Base-by-base conservation (phyloP, 768 basidiomycete genomes). In the Hygrophoropsis aurantiaca region DNA sequence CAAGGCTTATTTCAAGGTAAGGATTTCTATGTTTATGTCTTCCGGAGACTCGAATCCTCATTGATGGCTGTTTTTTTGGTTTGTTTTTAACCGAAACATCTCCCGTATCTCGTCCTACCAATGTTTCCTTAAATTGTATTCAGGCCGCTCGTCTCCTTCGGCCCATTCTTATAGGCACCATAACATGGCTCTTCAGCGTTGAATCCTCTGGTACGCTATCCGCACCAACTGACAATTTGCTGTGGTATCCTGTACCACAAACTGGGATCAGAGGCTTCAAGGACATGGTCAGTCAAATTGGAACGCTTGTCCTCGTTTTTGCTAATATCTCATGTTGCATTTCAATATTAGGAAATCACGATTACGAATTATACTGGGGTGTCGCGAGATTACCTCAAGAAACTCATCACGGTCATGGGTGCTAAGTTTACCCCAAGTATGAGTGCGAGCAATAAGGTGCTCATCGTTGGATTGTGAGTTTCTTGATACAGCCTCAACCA, bases 311-410 rank as follows among this genome's bases (percentile, higher is more conserved):
- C 45, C 40, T 8, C 44, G 3, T 18, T 27, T 21, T 47, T 32
- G 26, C 42, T 42, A 15, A 42, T 23, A 26, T n/a, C n/a, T n/a
- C n/a, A n/a, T n/a, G n/a, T n/a, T n/a, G n/a, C n/a, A n/a, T n/a
- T n/a, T n/a, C n/a, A n/a, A n/a, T 42, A 41, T 2, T 50, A 92
- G 88, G 74, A 80, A 54, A 83, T 95, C 45, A 89, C 92, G 0
- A 74, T 95, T 1, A 92, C 92, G 0, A 94, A 94, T 59, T 95
- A 94, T 61, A 87, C 89, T 0, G 93, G 94, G 2, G 82, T 85
- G 30, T 78, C 88, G 5, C 77, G 93, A 2, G 93, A 95, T 43
- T 94, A 94, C 58, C 74, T 97, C 42, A 92, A 92, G 69, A 84
- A 81, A 51, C 70, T 97, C 13, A 88, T 97, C 42, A 68, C 68